Evolutionary conservation across 2,329 filamentous ascomycete genomes (phyloP), one percentile per base, ranked within the genome.

Genomic region (Scedosporium minutisporum): DNA sequence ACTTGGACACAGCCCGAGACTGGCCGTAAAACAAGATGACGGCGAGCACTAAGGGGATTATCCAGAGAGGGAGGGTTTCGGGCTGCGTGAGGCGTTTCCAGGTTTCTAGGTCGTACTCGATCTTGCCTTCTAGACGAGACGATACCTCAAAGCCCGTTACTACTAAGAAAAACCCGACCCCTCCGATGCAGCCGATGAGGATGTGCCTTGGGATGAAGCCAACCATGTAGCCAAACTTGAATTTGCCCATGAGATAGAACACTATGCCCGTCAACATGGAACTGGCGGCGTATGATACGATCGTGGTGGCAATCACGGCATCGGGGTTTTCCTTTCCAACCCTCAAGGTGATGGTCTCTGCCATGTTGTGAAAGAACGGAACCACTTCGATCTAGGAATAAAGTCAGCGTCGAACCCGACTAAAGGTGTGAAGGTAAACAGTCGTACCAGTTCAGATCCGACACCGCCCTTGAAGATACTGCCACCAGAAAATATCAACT

Each of bases 321-420:
- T 95, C 87, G 1, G 90, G 86, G 27, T 95, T 87, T 21, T 93
- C 87, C 65, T 89, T 85, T 16, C 93, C 91, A 66, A 99, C 87
- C 53, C 83, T 80, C 14, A 80, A 79, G 67, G 95, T 86, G 71
- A 97, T 97, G 33, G 89, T 93, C 66, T 88, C 87, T 0, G 95
- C 93, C 93, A 99, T 99, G 70, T 93, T 96, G 76, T 99, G 95
- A 73, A 99, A 97, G 77, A 99, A 99, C 0, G 93, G 95, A 0
- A 99, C 93, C 1, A 97, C 93, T 76, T 99, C 95, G 67, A 97
- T 99, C 85, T 88, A 65, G 23, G 18, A 41, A 9, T 21, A 9
- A 6, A 21, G 59, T 57, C 3, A 55, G 29, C 7, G 29, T 42
- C 6, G 4, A 12, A 44, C 18, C 7, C 18, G 1, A 6, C 6